Base-by-base conservation (phyloP, 2,329 filamentous ascomycete species). In the Colletotrichum paranaense region DNA sequence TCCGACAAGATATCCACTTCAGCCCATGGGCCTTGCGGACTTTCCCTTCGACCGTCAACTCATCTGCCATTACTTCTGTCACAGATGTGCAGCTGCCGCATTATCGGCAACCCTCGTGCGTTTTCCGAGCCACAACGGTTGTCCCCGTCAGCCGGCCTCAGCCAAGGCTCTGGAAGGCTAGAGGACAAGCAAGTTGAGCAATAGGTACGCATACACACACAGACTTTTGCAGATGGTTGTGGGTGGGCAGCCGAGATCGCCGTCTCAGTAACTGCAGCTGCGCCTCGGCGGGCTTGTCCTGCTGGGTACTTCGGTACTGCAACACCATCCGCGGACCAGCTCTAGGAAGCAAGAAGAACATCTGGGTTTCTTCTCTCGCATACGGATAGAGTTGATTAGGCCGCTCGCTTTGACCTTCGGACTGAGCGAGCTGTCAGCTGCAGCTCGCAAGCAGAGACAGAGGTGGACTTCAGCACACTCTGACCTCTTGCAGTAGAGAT, bases 261-360 rank as follows among this genome's bases (percentile, higher is more conserved):
- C 24, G n/a, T 68, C 58, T 26, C n/a, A 59, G 62, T 24, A 53
- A 59, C 38, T 14, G n/a, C 42, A 67, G 62, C 62, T 58, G 62
- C 67, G 58, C n/a, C 19, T 63, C 14, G 52, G 52, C 38, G 53
- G 42, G n/a, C 62, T 53, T 26, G 49, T 22, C n/a, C 67, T 42
- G 19, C 38, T 19, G 38, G 14, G 38, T 58, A 28, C 63, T 30
- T n/a, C 30, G n/a, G 24, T 14, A 24, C 49, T 9, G 19, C 19
- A 32, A 55, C 14, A 12, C 11, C n/a, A 55, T 28, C 22, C 22
- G 12, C 30, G 35, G 11, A 24, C n/a, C 30, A 32, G 11, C 38
- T 42, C 38, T 19, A 24, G 19, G 32, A 35, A 35, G 32, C 12
- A 35, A 12, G 16, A 14, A 35, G 16, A 14, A 35, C 14, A 58